phyloP scores from a whole-genome alignment of 129 eudicot species.

The Artemisia tridentata region DNA sequence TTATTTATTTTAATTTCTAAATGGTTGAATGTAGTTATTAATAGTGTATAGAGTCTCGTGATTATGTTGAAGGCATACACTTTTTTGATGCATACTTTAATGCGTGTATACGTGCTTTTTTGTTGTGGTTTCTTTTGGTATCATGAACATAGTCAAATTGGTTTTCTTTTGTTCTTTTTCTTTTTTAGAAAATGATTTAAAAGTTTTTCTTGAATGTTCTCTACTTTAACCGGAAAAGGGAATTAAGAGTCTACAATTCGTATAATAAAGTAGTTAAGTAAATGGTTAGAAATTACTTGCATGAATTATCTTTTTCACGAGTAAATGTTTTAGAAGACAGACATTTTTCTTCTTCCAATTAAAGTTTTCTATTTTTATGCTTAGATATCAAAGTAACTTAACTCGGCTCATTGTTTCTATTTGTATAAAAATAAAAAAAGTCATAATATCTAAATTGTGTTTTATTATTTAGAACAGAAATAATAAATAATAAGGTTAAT shows the following conservation, averaged over 20 bases:
- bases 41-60: slow-evolving; percentile 29
- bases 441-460: too few species aligned
- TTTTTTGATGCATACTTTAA: slow-evolving; percentile 24
- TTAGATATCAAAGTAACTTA: too few species aligned
- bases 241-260: background rate
- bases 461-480: too few species aligned
- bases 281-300: background rate
- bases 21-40: slow-evolving; percentile 21
- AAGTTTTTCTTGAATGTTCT: slow-evolving; percentile 16
- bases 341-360: too few species aligned
- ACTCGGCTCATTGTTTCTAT: too few species aligned
- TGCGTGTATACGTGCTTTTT: slow-evolving; percentile 30
- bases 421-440: too few species aligned
- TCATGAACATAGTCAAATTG: slow-evolving; percentile 25
- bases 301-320: background rate
- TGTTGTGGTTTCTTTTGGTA: slow-evolving; percentile 22
- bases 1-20: background rate
- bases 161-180: slow-evolving; percentile 12
- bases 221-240: slow-evolving; percentile 19
- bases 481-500: too few species aligned
- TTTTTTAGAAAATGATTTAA: slow-evolving; percentile 12
- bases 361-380: too few species aligned
- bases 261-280: background rate
- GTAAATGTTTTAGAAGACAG: too few species aligned
- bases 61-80: slow-evolving; percentile 17